Conservation (phyloP, 202 grass and related monocot species). For the Bolboschoenoplectus hybrid region DNA sequence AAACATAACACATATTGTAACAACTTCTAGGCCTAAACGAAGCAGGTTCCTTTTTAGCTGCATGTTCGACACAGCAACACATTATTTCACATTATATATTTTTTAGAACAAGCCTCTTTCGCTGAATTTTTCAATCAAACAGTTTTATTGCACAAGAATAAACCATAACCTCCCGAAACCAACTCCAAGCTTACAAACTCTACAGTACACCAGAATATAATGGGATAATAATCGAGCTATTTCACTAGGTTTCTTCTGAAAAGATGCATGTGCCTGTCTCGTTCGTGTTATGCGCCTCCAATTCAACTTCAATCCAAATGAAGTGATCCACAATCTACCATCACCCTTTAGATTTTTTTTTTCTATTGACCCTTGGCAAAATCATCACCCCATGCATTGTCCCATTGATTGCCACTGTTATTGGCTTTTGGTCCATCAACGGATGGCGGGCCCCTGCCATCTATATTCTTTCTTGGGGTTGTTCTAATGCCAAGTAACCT, state of each 20-base stretch:
- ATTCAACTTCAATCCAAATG: conserved; percentile 3
- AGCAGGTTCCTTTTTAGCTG: neutral
- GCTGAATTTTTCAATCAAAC: conserved; percentile 22
- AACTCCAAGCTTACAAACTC: neutral
- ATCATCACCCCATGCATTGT: conserved; percentile 69
- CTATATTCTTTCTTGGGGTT: conserved; percentile 57
- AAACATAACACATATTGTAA: neutral
- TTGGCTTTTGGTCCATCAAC: conserved; percentile 60
- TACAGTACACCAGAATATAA: conserved; percentile 22
- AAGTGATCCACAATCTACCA: conserved; percentile 6
- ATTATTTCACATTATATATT: neutral
- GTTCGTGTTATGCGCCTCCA: neutral
- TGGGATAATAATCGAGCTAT: neutral
- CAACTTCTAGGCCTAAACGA: neutral
- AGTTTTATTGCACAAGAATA: conserved; percentile 32
- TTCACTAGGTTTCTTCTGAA: conserved; percentile 8
- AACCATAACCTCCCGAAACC: neutral
- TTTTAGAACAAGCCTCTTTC: neutral
- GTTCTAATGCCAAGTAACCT: conserved; percentile 69
- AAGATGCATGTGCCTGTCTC: neutral
- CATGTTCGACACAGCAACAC: neutral
- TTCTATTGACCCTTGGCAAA: conserved; percentile 42
- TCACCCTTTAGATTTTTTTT: conserved; percentile 19
- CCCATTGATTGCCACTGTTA: conserved; percentile 50
- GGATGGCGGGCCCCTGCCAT: conserved; percentile 49